phyloP scores from a whole-genome alignment of 768 basidiomycete species.

The Amanita pallidorosea region DNA sequence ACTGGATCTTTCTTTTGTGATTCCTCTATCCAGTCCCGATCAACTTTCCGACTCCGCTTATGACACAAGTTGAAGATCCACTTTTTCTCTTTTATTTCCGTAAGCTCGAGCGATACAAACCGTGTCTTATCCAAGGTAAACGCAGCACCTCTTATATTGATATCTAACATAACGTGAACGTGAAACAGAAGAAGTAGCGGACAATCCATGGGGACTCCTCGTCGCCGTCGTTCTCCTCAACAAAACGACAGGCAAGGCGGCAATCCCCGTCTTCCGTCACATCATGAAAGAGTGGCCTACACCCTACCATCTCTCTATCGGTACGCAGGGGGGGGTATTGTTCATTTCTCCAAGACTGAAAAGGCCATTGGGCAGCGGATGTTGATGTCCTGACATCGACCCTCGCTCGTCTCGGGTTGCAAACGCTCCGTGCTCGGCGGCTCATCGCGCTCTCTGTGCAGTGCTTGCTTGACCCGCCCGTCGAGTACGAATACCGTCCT shows the following conservation, averaged over 20 bases:
- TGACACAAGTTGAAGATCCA: conserved; percentile 11
- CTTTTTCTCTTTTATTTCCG: conserved; percentile 18
- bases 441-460: background rate
- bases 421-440: background rate
- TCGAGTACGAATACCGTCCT: background rate
- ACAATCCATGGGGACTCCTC: conserved; percentile 61
- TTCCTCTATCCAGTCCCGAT: too few relatives aligned
- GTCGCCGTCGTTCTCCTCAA: conserved; percentile 61
- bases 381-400: background rate
- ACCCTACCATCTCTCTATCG: conserved; percentile 40
- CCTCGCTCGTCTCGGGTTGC: background rate
- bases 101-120: background rate
- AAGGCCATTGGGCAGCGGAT: background rate
- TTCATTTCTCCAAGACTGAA: background rate
- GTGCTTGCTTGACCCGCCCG: background rate
- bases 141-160: background rate
- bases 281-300: conserved; percentile 50
- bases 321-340: too few relatives aligned
- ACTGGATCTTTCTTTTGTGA: too few relatives aligned
- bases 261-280: conserved; percentile 55
- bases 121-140: conserved; percentile 9
- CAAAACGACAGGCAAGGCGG: conserved; percentile 51
- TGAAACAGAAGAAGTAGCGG: conserved; percentile 36
- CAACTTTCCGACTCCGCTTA: too few relatives aligned
- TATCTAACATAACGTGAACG: too few relatives aligned